Conservation (phyloP, 768 basidiomycete genomes). For the Royoungia palumana region DNA sequence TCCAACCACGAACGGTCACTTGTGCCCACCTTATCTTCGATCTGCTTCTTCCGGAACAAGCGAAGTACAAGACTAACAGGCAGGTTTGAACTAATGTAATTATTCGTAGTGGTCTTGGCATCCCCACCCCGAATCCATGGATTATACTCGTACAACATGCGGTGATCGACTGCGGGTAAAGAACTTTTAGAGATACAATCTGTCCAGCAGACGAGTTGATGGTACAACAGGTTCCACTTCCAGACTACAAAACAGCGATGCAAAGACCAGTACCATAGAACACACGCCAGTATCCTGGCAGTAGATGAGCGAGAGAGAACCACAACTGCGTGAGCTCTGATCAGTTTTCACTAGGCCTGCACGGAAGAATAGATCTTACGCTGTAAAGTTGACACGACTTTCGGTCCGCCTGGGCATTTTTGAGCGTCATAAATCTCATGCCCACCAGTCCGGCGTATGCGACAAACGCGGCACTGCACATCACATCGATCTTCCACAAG, state of each 20-base stretch:
- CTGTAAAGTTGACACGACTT: constrained; percentile 31
- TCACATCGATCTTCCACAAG: constrained; percentile 26
- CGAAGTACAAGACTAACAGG: too few relatives aligned
- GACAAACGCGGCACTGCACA: constrained; percentile 26
- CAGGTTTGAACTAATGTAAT: too few relatives aligned
- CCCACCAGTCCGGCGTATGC: constrained; percentile 25
- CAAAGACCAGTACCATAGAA: constrained; percentile 17
- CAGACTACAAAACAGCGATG: constrained; percentile 4
- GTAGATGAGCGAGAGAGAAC: constrained; percentile 31
- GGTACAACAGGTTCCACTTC: constrained; percentile 5
- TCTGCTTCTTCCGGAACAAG: too few relatives aligned
- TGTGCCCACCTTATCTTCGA: too few relatives aligned
- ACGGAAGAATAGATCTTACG: constrained; percentile 15
- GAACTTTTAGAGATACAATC: background rate
- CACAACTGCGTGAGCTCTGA: constrained; percentile 17
- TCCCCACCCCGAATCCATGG: too few relatives aligned
- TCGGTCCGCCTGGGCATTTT: constrained; percentile 21
- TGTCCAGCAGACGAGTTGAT: constrained; percentile 7
- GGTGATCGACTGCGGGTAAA: background rate
- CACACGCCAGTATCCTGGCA: constrained; percentile 31
- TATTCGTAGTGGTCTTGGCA: too few relatives aligned
- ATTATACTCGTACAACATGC: constrained; percentile 7
- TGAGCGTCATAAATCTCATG: constrained; percentile 24
- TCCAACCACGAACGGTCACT: too few relatives aligned
- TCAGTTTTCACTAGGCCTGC: background rate